A percentile compares a stretch with the other conserved stretches of the same genome.
These are phyloP conservation scores for Metschnikowia baotianmanensis DNA, from an alignment of 805 yeast species.

Conservation along the genomic window DNA sequence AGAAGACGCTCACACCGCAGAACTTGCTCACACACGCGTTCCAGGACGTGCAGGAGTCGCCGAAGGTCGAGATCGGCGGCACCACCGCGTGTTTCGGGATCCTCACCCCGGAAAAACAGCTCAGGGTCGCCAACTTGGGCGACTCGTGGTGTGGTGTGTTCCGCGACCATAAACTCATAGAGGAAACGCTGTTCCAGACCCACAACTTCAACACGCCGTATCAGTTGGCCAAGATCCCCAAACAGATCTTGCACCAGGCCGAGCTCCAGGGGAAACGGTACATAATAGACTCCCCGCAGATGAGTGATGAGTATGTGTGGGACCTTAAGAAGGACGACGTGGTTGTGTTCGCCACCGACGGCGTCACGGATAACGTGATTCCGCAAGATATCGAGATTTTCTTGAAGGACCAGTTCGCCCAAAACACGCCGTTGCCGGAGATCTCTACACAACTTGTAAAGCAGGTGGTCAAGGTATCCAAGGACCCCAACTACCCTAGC, in stretches of 20 bases:
- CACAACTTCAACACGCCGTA: slow-evolving; percentile 90
- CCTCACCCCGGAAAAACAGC: slow-evolving; percentile 51
- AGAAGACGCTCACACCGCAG: slow-evolving; percentile 37
- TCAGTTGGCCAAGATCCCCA: slow-evolving; percentile 84
- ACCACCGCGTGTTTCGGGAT: slow-evolving; percentile 90
- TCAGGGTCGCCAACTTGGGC: slow-evolving; percentile 79
- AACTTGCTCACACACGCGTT: slow-evolving; percentile 57
- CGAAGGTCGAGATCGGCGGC: slow-evolving; percentile 81
- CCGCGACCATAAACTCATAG: slow-evolving; percentile 57
- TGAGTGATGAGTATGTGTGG: slow-evolving; percentile 66
- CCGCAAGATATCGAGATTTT: slow-evolving; percentile 69
- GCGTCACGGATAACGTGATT: slow-evolving; percentile 82
- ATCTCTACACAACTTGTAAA: slow-evolving; percentile 57
- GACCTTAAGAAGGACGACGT: slow-evolving; percentile 70
- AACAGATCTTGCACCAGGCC: slow-evolving; percentile 51
- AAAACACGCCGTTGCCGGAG: slow-evolving; percentile 33
- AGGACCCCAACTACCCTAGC: slow-evolving; percentile 72
- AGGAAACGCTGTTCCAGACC: slow-evolving; percentile 73
- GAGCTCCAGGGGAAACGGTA: slow-evolving; percentile 55
- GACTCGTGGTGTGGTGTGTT: slow-evolving; percentile 96
- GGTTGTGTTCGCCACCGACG: slow-evolving; percentile 87
- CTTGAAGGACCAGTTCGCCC: slow-evolving; percentile 53
- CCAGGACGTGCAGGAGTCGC: slow-evolving; percentile 46
- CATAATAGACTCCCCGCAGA: slow-evolving; percentile 66
- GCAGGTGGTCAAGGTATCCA: slow-evolving; percentile 65